A percentile compares a stretch with the other conserved stretches of the same genome.
These are phyloP conservation scores for Solanum hybrid DNA, from an alignment of 305 asterid species.

Conservation along the genomic window DNA sequence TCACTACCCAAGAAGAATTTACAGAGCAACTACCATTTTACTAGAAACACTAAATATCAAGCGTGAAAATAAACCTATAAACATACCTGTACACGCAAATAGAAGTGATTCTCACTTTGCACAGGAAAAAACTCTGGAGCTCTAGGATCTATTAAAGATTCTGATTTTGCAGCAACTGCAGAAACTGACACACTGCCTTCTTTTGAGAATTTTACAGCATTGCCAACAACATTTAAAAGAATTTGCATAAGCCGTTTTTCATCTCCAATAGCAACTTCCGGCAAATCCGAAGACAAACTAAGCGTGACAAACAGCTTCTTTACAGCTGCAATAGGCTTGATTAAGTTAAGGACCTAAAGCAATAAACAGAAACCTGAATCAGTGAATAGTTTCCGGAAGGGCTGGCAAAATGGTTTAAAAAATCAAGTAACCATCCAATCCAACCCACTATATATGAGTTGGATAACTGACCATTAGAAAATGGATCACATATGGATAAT, in stretches of 20 bases:
- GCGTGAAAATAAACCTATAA: background rate
- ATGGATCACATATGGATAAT: background rate
- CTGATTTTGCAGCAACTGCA: slow-evolving; percentile 73
- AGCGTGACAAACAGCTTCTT: slow-evolving; percentile 59
- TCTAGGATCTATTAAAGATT: slow-evolving; percentile 64
- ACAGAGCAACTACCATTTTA: background rate
- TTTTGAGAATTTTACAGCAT: slow-evolving; percentile 92
- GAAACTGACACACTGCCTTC: slow-evolving; percentile 76
- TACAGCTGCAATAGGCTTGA: slow-evolving; percentile 87
- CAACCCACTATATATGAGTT: background rate
- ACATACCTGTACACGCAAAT: slow-evolving; percentile 83
- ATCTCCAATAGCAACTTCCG: slow-evolving; percentile 77
- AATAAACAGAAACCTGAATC: slow-evolving; percentile 18
- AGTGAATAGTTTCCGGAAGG: slow-evolving; percentile 11
- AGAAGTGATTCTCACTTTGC: slow-evolving; percentile 73
- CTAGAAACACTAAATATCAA: background rate
- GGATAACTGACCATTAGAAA: background rate
- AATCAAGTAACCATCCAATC: background rate
- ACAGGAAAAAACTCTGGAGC: slow-evolving; percentile 73
- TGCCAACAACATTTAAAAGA: slow-evolving; percentile 76
- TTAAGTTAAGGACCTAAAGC: slow-evolving; percentile 57
- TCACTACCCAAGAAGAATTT: background rate
- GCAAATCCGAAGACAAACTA: slow-evolving; percentile 68
- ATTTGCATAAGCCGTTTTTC: slow-evolving; percentile 92
- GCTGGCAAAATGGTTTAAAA: background rate